phyloP scores from a whole-genome alignment of 2,329 filamentous ascomycete genomes.

The Venturia pyrina region DNA sequence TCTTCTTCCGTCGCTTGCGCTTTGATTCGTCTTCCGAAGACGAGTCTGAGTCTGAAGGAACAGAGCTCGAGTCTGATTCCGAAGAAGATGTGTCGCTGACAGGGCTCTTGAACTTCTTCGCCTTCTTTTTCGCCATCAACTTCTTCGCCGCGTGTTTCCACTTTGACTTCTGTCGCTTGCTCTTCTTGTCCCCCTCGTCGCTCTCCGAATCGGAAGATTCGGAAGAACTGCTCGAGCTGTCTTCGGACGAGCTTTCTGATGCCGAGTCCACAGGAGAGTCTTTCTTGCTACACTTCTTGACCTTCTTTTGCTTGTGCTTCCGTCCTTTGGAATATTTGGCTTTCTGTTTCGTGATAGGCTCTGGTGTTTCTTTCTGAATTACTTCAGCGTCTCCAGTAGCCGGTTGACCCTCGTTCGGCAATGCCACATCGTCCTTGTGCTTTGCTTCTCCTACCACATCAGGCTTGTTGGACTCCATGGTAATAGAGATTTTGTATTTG shows the following conservation, averaged over 20 bases:
- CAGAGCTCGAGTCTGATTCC: slow-evolving; percentile 12
- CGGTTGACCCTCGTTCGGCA: not conserved
- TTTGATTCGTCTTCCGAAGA: slow-evolving; percentile 13
- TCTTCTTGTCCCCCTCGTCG: slow-evolving; percentile 8
- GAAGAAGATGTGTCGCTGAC: slow-evolving; percentile 14
- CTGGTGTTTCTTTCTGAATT: not conserved
- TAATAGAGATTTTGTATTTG: slow-evolving; percentile 11
- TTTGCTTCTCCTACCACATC: not conserved
- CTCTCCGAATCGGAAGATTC: slow-evolving; percentile 5
- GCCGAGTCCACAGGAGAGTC: not conserved
- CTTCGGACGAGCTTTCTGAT: slow-evolving; percentile 7
- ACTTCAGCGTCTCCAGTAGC: slow-evolving; percentile 13
- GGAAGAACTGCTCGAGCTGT: not conserved
- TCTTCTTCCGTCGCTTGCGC: slow-evolving; percentile 16
- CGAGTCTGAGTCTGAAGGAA: slow-evolving; percentile 11
- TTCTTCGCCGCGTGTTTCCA: slow-evolving; percentile 18
- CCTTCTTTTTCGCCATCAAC: slow-evolving; percentile 14
- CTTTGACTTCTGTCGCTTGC: slow-evolving; percentile 11
- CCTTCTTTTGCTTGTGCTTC: slow-evolving; percentile 5
- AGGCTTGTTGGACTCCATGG: slow-evolving; percentile 7
- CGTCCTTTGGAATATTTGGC: slow-evolving; percentile 1
- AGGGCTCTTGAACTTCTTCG: slow-evolving; percentile 17
- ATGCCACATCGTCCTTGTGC: not conserved
- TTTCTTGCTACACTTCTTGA: not conserved
- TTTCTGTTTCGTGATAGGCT: slow-evolving; percentile 1